Evolutionary conservation across 164 flowering plant species (phyloP).

Genomic region (Vitis riparia): DNA sequence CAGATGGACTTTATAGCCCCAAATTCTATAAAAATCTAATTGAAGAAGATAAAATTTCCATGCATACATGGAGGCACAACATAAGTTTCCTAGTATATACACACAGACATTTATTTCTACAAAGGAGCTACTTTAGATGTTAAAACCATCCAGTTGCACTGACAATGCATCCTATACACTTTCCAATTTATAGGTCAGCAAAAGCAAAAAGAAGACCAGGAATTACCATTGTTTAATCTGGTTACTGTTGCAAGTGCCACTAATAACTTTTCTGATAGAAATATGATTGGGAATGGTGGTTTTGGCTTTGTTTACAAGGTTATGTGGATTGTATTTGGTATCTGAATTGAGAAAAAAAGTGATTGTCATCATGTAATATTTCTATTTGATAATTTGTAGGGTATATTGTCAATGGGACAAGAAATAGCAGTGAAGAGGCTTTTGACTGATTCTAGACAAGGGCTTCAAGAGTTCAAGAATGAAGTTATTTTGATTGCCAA

Average conservation of each 20-base stretch:
- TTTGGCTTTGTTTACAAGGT: constrained; percentile 35
- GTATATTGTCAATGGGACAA: constrained; percentile 22
- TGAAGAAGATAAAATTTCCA: no score
- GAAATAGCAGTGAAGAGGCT: constrained; percentile 51
- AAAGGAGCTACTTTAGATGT: no score
- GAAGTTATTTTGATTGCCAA: constrained; percentile 40
- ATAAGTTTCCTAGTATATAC: no score
- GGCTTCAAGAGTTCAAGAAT: constrained; percentile 41
- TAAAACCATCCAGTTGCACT: no score
- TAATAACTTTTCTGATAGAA: constrained; percentile 15
- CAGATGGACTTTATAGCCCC: no score
- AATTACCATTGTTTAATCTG: constrained; percentile 17
- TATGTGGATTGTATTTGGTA: not conserved
- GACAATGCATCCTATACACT: no score
- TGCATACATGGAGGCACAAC: no score
- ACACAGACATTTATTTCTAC: no score
- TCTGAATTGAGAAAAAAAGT: no score
- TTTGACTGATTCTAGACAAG: constrained; percentile 33
- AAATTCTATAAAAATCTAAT: no score
- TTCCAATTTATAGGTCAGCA: no score
- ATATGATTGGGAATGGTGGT: constrained; percentile 35
- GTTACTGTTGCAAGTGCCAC: constrained; percentile 19
- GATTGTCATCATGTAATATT: no score
- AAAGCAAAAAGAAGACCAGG: constrained; percentile 1
- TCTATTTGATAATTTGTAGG: constrained; percentile 14